Base-by-base conservation (phyloP, 2,329 filamentous ascomycete species). In the Calonectria pseudoreteaudii region DNA sequence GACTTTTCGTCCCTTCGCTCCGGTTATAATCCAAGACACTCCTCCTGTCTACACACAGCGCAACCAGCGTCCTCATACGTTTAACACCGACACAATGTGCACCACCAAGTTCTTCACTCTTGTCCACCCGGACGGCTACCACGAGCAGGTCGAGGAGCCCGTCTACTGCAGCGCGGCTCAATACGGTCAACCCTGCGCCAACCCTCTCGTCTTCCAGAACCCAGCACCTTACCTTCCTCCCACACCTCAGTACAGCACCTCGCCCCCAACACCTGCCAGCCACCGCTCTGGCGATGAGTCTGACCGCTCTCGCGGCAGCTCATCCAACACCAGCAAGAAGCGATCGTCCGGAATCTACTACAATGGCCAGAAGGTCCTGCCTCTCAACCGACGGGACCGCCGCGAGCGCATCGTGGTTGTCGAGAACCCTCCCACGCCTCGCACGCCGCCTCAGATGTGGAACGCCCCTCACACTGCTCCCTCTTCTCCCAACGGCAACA, bases 91-190 rank as follows among this genome's bases (percentile, higher is more conserved):
- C 85, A 86, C 83, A 64, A 90, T 90, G 89, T 90, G 89, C 82
- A 85, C 86, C 75, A 87, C 85, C 73, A 84, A 88, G 78, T 75
- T 87, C 66, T 88, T 86, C 83, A 83, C 86, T 41, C 86, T 87
- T 80, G 79, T 86, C 78, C 86, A 86, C 84, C 85, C 87, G 4
- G 86, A 90, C 80, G 87, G 87, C 71, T 84, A 82, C 64, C 75
- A 72, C 62, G 79, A 83, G 76, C 80, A 81, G 65, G 77, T 79
- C 44, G 56, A 60, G 64, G 84, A 85, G 69, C 80, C 83, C 9
- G 80, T 83, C 38, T 80, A 84, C 49, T 88, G 88, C 83, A 75
- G 81, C 14, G 78, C 83, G 23, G 84, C 87, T 58, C 85, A 84
- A 26, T 80, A 84, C 58, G 85, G 84, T 70, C 79, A 83, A 36